These are phyloP conservation scores for Tubosaeta sp. DNA, from an alignment of 768 basidiomycete genomes.

Conservation along the genomic window DNA sequence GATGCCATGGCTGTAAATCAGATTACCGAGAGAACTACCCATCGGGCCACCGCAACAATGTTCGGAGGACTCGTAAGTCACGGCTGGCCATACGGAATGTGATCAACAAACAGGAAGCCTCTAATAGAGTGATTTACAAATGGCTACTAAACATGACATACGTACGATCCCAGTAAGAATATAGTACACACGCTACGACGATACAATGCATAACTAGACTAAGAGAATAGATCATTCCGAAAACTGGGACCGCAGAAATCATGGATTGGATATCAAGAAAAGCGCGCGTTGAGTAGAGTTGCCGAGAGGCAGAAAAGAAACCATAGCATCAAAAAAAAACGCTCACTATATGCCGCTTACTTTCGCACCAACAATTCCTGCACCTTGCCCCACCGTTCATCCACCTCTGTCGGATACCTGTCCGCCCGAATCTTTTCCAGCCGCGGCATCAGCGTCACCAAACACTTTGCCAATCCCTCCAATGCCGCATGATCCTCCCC, in stretches of 20 bases:
- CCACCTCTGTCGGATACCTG: conserved; percentile 10
- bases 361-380: conserved; percentile 5
- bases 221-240: not conserved
- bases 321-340: not conserved
- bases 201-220: not conserved
- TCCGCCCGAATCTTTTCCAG: conserved; percentile 18
- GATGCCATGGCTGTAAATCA: too few species aligned
- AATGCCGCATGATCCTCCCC: conserved; percentile 7
- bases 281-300: not conserved
- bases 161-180: not conserved
- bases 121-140: not conserved
- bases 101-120: not conserved
- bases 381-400: conserved; percentile 12
- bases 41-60: too few species aligned
- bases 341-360: not conserved
- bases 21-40: too few species aligned
- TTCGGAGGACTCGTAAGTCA: too few species aligned
- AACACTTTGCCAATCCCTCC: conserved; percentile 12
- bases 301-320: not conserved
- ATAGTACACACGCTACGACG: not conserved
- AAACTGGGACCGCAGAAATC: not conserved
- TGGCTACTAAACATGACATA: not conserved
- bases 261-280: not conserved
- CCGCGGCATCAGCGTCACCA: conserved; percentile 20
- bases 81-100: too few species aligned